Evolutionary conservation across 176 grass and related monocot genomes (phyloP).

Genomic region (Pharus latifolius): DNA sequence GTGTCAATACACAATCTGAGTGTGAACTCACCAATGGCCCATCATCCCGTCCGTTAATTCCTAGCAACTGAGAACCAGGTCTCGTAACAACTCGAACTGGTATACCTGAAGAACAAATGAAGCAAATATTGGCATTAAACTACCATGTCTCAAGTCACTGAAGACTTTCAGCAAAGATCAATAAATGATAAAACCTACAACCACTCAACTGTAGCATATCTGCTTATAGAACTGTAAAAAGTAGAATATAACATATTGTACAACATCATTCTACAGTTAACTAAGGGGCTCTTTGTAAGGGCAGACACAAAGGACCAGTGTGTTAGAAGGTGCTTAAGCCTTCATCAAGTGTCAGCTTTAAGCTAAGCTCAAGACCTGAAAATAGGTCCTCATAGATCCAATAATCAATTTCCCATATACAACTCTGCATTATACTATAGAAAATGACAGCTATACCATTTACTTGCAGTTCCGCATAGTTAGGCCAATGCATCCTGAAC

Average conservation of each 20-base stretch:
- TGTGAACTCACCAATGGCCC: conserved; percentile 38
- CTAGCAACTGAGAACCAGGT: conserved; percentile 38
- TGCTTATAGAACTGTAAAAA: no score
- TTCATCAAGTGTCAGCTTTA: no score
- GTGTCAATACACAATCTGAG: neutral
- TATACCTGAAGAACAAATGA: conserved; percentile 30
- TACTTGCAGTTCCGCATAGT: conserved; percentile 27
- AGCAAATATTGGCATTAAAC: neutral
- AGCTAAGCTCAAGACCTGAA: no score
- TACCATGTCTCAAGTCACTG: neutral
- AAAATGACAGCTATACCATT: conserved; percentile 35
- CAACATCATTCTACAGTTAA: neutral
- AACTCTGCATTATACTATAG: neutral
- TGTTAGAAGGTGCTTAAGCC: no score
- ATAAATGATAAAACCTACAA: neutral
- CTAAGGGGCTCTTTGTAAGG: neutral
- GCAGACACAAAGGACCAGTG: no score
- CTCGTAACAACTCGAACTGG: conserved; percentile 32
- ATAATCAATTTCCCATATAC: neutral
- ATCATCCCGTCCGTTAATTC: conserved; percentile 55
- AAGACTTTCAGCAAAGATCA: neutral
- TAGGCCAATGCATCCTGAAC: conserved; percentile 66
- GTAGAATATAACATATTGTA: no score
- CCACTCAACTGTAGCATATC: neutral
- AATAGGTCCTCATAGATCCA: neutral